phyloP scores from a whole-genome alignment of 1,139 yeast genomes.

The Suhomyces anneliseae region DNA sequence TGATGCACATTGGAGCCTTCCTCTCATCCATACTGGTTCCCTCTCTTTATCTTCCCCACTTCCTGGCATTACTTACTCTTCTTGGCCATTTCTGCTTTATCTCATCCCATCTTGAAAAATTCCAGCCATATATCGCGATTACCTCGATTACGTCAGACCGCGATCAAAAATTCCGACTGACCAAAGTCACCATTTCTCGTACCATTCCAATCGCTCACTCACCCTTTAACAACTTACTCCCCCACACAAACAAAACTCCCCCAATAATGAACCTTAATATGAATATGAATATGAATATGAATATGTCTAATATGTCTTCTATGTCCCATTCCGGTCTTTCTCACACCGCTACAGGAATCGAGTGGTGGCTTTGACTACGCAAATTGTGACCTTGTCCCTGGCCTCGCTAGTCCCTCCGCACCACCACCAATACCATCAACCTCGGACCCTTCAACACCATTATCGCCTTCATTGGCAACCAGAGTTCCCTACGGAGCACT shows the following conservation, averaged over 20 bases:
- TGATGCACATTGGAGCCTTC: too few species aligned
- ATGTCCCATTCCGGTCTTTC: conserved; percentile 1
- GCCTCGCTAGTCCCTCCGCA: too few species aligned
- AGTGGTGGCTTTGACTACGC: conserved; percentile 27
- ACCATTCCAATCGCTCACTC: too few species aligned
- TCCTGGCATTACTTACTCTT: conserved; percentile 24
- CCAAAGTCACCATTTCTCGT: conserved; percentile 1
- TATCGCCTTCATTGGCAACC: background rate
- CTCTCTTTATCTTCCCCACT: background rate
- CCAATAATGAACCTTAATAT: conserved; percentile 4
- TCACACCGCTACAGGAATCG: conserved; percentile 14
- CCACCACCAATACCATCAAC: background rate
- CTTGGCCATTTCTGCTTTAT: conserved; percentile 24
- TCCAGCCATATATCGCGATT: background rate
- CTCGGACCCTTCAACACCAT: background rate
- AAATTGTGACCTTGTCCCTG: background rate
- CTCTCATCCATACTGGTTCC: background rate
- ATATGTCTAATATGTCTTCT: background rate
- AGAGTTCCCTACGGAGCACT: background rate
- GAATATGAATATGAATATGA: background rate
- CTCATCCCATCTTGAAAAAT: conserved; percentile 11
- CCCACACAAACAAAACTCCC: background rate
- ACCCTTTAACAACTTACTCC: background rate
- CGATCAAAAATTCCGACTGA: too few species aligned
- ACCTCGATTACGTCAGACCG: conserved; percentile 2